These are phyloP conservation scores for Penicillium taxi DNA, from an alignment of 495 filamentous ascomycete genomes.

Conservation along the genomic window DNA sequence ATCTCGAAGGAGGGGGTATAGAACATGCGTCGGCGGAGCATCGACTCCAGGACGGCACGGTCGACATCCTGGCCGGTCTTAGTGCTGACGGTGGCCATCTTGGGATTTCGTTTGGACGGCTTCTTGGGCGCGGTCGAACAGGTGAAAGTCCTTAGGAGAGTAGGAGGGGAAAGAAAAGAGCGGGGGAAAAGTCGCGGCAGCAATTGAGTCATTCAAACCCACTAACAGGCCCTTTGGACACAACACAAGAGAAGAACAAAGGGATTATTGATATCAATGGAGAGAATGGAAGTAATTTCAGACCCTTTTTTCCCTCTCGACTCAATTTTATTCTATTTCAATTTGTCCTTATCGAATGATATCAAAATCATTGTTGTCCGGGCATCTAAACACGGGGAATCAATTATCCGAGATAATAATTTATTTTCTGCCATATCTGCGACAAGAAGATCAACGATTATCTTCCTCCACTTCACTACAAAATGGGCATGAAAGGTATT, in stretches of 20 bases:
- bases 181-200: slow-evolving; percentile 29
- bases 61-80: slow-evolving; percentile 86
- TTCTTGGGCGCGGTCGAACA: slow-evolving; percentile 18
- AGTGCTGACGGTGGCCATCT: slow-evolving; percentile 61
- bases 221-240: slow-evolving; percentile 18
- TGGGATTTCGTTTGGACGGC: slow-evolving; percentile 26
- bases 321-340: slow-evolving; percentile 9
- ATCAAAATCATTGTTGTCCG: slow-evolving; percentile 8
- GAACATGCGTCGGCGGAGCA: slow-evolving; percentile 83
- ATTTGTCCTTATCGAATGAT: slow-evolving; percentile 3
- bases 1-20: slow-evolving; percentile 94
- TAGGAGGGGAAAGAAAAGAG: slow-evolving; percentile 33
- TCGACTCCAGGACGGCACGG: slow-evolving; percentile 65
- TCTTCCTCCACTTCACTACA: slow-evolving; percentile 3
- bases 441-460: slow-evolving; percentile 1
- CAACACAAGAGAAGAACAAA: slow-evolving; percentile 12
- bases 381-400: slow-evolving; percentile 13
- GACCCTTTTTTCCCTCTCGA: slow-evolving; percentile 2
- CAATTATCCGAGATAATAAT: slow-evolving; percentile 22
- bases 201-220: slow-evolving; percentile 42
- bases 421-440: slow-evolving; percentile 21
- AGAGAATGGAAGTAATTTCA: slow-evolving; percentile 2
- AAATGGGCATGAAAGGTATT: slow-evolving; percentile 20
- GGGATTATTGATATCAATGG: slow-evolving; percentile 1
- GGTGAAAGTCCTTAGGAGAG: slow-evolving; percentile 22